phyloP scores from a whole-genome alignment of 441 rosid genomes.

The Dalechampia spathulata region DNA sequence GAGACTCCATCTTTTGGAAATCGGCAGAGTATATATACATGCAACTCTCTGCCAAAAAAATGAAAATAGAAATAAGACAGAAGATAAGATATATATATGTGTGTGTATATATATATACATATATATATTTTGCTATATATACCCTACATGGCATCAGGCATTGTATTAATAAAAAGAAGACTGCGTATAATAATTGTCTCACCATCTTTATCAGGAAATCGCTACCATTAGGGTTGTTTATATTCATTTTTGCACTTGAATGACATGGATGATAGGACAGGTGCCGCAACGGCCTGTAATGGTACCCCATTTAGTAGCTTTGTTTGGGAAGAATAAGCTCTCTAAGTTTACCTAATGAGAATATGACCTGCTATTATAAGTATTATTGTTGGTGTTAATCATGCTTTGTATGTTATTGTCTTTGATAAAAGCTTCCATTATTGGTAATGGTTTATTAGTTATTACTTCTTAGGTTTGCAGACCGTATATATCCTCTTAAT shows the following conservation, averaged over 20 bases:
- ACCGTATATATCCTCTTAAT: not conserved
- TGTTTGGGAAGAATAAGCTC: slow-evolving; percentile 6
- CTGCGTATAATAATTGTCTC: slow-evolving; percentile 9
- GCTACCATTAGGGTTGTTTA: not conserved
- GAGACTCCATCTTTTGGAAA: slow-evolving; percentile 9
- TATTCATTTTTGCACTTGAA: not conserved
- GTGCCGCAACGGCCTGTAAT: not conserved
- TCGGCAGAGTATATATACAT: not conserved
- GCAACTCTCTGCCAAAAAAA: not conserved
- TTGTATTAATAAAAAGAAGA: not conserved
- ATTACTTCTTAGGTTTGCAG: not conserved
- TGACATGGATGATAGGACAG: not conserved
- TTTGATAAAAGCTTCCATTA: no score
- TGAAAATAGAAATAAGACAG: no score
- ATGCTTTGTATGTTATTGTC: not conserved
- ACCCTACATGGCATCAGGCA: slow-evolving; percentile 19
- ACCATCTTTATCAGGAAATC: slow-evolving; percentile 6
- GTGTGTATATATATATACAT: no score
- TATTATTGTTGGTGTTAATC: not conserved
- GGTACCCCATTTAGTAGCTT: not conserved
- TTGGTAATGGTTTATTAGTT: no score
- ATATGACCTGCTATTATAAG: not conserved
- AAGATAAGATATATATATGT: no score
- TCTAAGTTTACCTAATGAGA: not conserved
- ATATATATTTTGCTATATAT: no score